These are phyloP conservation scores for Macrolepiota fuliginosa DNA, from an alignment of 768 basidiomycete genomes.

Conservation along the genomic window DNA sequence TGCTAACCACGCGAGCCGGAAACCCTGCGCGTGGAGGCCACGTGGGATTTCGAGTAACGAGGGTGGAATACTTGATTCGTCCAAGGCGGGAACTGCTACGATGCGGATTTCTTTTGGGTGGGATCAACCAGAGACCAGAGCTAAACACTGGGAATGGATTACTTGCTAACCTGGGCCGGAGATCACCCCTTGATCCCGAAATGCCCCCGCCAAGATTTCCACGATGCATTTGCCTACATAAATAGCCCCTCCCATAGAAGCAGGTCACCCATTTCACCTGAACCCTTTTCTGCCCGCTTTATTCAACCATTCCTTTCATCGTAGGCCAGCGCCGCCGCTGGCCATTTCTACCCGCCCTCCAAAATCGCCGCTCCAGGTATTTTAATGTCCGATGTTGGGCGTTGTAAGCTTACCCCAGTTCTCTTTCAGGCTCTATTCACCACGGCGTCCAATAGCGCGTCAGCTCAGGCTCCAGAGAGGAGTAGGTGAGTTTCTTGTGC, in stretches of 20 bases:
- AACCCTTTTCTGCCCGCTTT: conserved; percentile 18
- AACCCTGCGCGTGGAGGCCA: conserved; percentile 32
- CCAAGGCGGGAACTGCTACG: conserved; percentile 1
- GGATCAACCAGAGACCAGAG: not conserved
- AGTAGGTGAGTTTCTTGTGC: conserved; percentile 24
- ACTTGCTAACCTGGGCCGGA: conserved; percentile 26
- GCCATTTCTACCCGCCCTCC: conserved; percentile 1
- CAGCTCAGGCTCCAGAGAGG: conserved; percentile 20
- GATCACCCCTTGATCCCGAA: conserved; percentile 38
- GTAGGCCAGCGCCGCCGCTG: conserved; percentile 12
- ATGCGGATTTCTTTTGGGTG: conserved; percentile 2
- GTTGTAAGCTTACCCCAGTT: not conserved
- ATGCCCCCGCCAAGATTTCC: conserved; percentile 37
- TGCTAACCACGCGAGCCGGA: conserved; percentile 18
- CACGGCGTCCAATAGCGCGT: conserved; percentile 14
- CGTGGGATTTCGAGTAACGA: conserved; percentile 24
- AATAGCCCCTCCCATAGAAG: conserved; percentile 26
- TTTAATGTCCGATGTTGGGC: conserved; percentile 4
- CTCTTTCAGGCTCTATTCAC: conserved; percentile 6
- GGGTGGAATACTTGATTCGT: not conserved
- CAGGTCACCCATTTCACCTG: conserved; percentile 9
- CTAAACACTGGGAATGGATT: conserved; percentile 10
- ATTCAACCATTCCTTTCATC: conserved; percentile 19
- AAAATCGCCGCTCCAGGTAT: conserved; percentile 8
- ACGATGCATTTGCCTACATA: conserved; percentile 33